These are phyloP conservation scores for Aspergillus sp. DNA, from an alignment of 2,329 filamentous ascomycete species.

Conservation along the genomic window DNA sequence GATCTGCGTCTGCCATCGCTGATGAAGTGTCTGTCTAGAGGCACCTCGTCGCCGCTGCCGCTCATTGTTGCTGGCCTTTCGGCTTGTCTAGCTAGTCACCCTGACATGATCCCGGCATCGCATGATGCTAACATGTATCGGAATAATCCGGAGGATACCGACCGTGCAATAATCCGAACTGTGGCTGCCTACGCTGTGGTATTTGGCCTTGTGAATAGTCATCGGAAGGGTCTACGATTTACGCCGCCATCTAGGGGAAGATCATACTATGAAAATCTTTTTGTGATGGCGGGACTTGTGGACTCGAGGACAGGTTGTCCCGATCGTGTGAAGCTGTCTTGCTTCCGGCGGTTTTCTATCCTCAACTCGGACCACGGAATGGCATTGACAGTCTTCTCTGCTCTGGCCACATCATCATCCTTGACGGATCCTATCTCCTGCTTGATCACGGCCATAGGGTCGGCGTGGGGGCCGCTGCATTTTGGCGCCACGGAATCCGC, in stretches of 20 bases:
- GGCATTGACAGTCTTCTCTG: constrained; percentile 59
- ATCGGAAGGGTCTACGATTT: constrained; percentile 26
- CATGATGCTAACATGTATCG: constrained; percentile 28
- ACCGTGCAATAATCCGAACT: constrained; percentile 28
- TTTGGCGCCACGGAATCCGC: constrained; percentile 62
- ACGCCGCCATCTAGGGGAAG: constrained; percentile 37
- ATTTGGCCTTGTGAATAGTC: constrained; percentile 29
- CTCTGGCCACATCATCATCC: constrained; percentile 59
- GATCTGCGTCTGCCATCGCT: background rate
- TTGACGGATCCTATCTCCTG: constrained; percentile 58
- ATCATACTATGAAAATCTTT: constrained; percentile 58
- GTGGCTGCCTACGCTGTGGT: constrained; percentile 31
- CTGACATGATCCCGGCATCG: constrained; percentile 25
- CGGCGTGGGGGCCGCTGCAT: constrained; percentile 60
- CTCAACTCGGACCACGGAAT: constrained; percentile 63
- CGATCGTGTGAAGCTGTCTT: constrained; percentile 49
- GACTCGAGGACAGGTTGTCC: constrained; percentile 52
- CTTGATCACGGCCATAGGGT: constrained; percentile 55
- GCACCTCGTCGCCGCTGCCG: constrained; percentile 25
- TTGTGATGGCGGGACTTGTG: constrained; percentile 57
- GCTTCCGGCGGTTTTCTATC: constrained; percentile 57
- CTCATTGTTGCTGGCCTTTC: constrained; percentile 34
- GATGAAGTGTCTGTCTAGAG: constrained; percentile 15
- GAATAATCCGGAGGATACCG: constrained; percentile 19
- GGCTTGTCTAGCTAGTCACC: constrained; percentile 28